Conservation (phyloP, 371 early-diverging fungal species). For the Mucor sp. region DNA sequence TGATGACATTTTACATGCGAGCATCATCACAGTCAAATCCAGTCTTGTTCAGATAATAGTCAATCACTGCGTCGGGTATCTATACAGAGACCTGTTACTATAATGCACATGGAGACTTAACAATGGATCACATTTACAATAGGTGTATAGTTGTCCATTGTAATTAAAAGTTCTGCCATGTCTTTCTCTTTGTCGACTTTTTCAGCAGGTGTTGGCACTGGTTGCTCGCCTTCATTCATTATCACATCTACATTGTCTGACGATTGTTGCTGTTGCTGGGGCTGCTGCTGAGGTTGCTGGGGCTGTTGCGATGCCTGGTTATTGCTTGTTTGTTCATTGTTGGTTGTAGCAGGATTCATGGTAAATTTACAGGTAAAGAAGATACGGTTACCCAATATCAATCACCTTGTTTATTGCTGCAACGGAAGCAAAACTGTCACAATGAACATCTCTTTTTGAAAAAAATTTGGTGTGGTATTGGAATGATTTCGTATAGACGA, state of each 20-base stretch:
- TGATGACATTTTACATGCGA: conserved; percentile 68
- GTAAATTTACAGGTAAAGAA: neutral
- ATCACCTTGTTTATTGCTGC: neutral
- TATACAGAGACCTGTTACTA: conserved; percentile 20
- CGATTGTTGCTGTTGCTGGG: neutral
- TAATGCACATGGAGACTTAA: neutral
- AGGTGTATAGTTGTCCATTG: conserved; percentile 89
- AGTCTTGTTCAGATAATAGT: conserved; percentile 90
- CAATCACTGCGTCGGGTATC: conserved; percentile 97
- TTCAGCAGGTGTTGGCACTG: neutral
- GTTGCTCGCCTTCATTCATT: neutral
- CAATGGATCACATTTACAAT: conserved; percentile 52
- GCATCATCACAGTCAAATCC: conserved; percentile 93
- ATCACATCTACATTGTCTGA: neutral
- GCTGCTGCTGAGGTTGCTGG: neutral
- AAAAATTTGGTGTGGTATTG: neutral
- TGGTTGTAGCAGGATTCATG: neutral
- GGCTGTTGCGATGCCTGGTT: neutral
- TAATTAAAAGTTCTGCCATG: conserved; percentile 79
- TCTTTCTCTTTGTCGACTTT: conserved; percentile 16
- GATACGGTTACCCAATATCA: neutral
- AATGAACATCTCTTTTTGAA: neutral
- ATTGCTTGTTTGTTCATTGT: neutral
- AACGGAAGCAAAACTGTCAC: neutral
- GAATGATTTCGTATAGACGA: neutral